A percentile compares a stretch with the other conserved stretches of the same genome.
These are phyloP conservation scores for Lachancea mirantina DNA, from an alignment of 805 yeast genomes.

Conservation along the genomic window DNA sequence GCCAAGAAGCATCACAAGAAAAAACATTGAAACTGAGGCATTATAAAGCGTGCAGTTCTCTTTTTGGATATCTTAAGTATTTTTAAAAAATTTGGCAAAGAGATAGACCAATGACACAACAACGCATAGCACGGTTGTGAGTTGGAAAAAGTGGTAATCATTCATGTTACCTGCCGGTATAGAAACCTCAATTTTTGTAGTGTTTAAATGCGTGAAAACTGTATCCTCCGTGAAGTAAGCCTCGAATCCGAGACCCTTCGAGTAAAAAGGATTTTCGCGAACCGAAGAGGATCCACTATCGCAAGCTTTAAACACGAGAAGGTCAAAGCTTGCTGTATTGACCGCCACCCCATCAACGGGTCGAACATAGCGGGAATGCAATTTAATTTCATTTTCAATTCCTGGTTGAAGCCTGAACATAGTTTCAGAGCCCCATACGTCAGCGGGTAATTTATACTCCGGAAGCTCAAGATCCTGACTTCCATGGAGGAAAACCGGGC, in stretches of 20 bases:
- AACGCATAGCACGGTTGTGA: slow-evolving; percentile 32
- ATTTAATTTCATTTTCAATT: slow-evolving; percentile 31
- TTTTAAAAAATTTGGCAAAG: slow-evolving; percentile 19
- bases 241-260: slow-evolving; percentile 38
- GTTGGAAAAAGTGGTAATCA: slow-evolving; percentile 29
- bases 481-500: slow-evolving; percentile 42
- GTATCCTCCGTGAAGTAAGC: slow-evolving; percentile 41
- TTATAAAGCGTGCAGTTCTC: neutral
- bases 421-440: slow-evolving; percentile 41
- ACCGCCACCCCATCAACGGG: slow-evolving; percentile 28
- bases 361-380: slow-evolving; percentile 46
- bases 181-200: slow-evolving; percentile 19
- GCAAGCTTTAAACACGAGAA: slow-evolving; percentile 47
- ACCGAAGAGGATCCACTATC: slow-evolving; percentile 27
- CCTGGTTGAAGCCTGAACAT: slow-evolving; percentile 32
- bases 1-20: slow-evolving; percentile 73
- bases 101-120: slow-evolving; percentile 31
- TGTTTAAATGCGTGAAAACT: slow-evolving; percentile 32
- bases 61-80: slow-evolving; percentile 1
- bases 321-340: slow-evolving; percentile 28
- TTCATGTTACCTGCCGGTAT: slow-evolving; percentile 39
- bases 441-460: slow-evolving; percentile 32
- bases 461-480: slow-evolving; percentile 54
- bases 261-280: slow-evolving; percentile 34
- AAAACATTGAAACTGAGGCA: slow-evolving; percentile 16